These are phyloP conservation scores for Fusarium pilosicola DNA, from an alignment of 2,329 filamentous ascomycete species.

Conservation along the genomic window DNA sequence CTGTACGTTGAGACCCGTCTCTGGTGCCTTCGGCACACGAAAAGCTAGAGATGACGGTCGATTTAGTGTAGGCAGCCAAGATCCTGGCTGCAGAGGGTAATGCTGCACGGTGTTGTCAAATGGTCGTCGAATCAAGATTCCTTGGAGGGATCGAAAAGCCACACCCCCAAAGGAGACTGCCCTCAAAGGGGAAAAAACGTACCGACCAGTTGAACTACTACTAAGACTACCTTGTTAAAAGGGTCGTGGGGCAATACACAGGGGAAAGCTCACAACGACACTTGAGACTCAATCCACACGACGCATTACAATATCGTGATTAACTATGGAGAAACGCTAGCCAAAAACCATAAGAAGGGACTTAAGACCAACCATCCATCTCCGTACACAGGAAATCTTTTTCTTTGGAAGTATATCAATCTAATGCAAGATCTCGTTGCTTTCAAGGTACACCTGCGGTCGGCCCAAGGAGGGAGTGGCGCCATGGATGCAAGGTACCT, in stretches of 20 bases:
- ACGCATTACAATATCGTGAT: neutral
- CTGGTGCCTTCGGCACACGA: conserved; percentile 6
- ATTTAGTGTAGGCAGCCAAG: conserved; percentile 10
- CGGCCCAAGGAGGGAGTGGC: conserved; percentile 18
- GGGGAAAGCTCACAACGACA: conserved; percentile 21
- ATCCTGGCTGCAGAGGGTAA: conserved; percentile 27
- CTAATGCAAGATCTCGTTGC: neutral
- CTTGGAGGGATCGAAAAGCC: conserved; percentile 28
- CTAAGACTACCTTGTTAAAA: conserved; percentile 19
- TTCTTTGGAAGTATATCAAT: neutral
- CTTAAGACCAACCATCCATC: neutral
- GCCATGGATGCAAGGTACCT: conserved; percentile 13
- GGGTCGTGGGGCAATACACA: conserved; percentile 37
- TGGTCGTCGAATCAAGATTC: conserved; percentile 46
- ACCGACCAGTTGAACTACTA: neutral
- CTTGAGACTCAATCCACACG: conserved; percentile 16
- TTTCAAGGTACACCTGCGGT: conserved; percentile 8
- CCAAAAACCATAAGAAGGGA: neutral
- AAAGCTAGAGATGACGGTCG: neutral
- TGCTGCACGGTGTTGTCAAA: conserved; percentile 36
- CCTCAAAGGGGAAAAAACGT: conserved; percentile 11
- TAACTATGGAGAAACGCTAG: neutral
- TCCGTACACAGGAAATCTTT: neutral
- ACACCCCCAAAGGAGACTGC: conserved; percentile 34
- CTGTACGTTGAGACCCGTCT: neutral